Evolutionary conservation across 306 rosid genomes (phyloP), one percentile per base, ranked within the genome.

Genomic region (Ormosia semicastrata): DNA sequence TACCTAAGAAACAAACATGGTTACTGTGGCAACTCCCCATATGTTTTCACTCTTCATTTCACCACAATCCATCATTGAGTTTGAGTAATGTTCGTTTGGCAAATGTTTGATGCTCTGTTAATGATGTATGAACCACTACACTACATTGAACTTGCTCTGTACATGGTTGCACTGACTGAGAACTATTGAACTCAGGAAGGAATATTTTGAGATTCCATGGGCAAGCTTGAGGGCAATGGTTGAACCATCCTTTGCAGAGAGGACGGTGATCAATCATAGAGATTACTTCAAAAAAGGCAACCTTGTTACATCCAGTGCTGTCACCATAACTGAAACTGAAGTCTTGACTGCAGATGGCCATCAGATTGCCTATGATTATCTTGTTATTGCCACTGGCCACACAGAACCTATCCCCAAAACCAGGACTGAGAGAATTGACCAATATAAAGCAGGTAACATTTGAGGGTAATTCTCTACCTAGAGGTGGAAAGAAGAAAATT

Each of bases 141-240:
- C 24, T 13, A 6, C 11, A 24, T 40, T 1, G 30, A 74, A 18
- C 15, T 68, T 74, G 64, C 7, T 49, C 5, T 36, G 50, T 56
- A 6, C 0, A 24, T 47, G 14, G 58, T 69, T 76, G 82, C 17
- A 43, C 58, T 82, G 44, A 76, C 41, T 39, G 30, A n/a, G 72
- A 69, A 47, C 1, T 15, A 15, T 24, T 80, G 83, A 81, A 76
- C 8, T 32, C 89, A 92, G 98, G 86, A 94, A 94, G 87, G 98
- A 94, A 14, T 94, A 92, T 81, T 92, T 91, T 88, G 97, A 92
- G 89, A 94, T 92, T 82, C 93, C 98, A 59, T 94, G 96, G 91
- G 97, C 97, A 43, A 73, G 81, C 66, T 86, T 90, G 80, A 94
- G 98, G 86, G 89, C 90, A 72, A 78, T 85, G 97, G 98, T 91